Percentiles rank a stretch among this genome's conserved stretches.
Evolutionary conservation across 331 rosid genomes (phyloP).

Genomic region (Quercus tomentella): DNA sequence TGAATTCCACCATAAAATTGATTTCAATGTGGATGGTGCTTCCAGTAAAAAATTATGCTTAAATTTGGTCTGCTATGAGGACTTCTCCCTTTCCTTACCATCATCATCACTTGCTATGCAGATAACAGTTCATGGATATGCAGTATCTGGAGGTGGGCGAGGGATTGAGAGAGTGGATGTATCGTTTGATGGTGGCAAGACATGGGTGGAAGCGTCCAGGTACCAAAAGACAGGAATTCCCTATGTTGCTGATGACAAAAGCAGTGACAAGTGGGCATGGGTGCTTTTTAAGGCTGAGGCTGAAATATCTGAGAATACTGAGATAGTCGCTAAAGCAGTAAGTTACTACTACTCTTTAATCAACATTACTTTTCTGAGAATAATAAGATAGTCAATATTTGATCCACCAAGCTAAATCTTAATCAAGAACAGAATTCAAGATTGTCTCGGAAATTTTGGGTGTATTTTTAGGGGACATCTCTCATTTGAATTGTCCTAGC

Average conservation of each 20-base stretch:
- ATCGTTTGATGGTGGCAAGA: constrained; percentile 85
- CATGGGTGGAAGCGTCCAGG: constrained; percentile 76
- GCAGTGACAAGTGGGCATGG: constrained; percentile 97
- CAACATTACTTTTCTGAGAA: neutral
- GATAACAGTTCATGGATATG: constrained; percentile 71
- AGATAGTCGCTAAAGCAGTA: constrained; percentile 90
- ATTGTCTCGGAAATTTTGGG: too few relatives aligned
- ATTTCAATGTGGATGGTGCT: too few relatives aligned
- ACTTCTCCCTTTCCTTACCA: neutral
- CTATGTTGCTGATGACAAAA: constrained; percentile 50
- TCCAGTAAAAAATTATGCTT: too few relatives aligned
- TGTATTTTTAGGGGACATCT: too few relatives aligned
- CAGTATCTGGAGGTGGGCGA: constrained; percentile 91
- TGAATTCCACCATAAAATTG: too few relatives aligned
- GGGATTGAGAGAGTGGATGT: constrained; percentile 93
- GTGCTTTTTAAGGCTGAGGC: constrained; percentile 68
- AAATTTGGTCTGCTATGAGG: constrained; percentile 13
- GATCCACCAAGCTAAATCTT: too few relatives aligned
- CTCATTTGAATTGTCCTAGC: too few relatives aligned
- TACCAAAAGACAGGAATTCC: constrained; percentile 55
- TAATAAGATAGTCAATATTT: neutral
- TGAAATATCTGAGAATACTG: constrained; percentile 56
- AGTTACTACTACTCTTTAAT: constrained; percentile 12
- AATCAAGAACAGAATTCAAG: too few relatives aligned
- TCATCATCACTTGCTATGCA: neutral